Conservation (phyloP, 2,329 filamentous ascomycete species). For the Chaetomium sp. region DNA sequence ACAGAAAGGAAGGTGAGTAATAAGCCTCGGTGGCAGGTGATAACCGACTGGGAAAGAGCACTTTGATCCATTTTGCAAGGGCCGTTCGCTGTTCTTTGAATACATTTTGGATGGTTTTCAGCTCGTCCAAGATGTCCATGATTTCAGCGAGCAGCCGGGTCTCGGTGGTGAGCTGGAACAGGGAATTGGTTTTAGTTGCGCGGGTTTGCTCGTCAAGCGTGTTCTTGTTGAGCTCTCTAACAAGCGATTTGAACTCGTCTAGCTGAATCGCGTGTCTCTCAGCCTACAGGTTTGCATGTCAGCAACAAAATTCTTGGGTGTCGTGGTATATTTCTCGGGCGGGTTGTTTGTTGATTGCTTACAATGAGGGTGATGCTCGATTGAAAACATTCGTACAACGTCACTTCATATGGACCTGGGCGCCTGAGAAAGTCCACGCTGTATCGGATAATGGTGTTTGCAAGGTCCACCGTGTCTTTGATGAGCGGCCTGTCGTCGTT, state of each 20-base stretch:
- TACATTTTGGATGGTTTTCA: constrained; percentile 7
- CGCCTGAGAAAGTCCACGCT: constrained; percentile 4
- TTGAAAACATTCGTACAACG: constrained; percentile 5
- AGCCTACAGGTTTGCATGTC: neutral
- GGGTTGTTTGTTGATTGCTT: neutral
- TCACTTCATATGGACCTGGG: neutral
- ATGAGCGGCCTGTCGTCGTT: constrained; percentile 2
- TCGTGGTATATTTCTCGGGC: no score
- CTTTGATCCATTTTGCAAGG: neutral
- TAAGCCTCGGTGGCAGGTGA: no score
- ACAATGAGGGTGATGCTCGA: constrained; percentile 8
- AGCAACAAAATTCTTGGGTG: no score
- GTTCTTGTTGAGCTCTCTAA: neutral
- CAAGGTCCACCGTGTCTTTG: neutral
- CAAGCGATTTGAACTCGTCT: constrained; percentile 1
- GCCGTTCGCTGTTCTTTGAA: constrained; percentile 3
- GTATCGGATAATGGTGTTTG: constrained; percentile 1
- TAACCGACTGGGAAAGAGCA: neutral
- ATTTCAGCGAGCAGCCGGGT: constrained; percentile 6
- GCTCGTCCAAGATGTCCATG: constrained; percentile 13
- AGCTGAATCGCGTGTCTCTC: neutral
- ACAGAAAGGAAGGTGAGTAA: no score
- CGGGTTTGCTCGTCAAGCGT: neutral
- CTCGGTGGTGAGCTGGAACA: constrained; percentile 5
- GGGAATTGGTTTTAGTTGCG: neutral